These are phyloP conservation scores for Umbelopsis sp. DNA, from an alignment of 192 early-diverging fungal genomes.

Conservation along the genomic window DNA sequence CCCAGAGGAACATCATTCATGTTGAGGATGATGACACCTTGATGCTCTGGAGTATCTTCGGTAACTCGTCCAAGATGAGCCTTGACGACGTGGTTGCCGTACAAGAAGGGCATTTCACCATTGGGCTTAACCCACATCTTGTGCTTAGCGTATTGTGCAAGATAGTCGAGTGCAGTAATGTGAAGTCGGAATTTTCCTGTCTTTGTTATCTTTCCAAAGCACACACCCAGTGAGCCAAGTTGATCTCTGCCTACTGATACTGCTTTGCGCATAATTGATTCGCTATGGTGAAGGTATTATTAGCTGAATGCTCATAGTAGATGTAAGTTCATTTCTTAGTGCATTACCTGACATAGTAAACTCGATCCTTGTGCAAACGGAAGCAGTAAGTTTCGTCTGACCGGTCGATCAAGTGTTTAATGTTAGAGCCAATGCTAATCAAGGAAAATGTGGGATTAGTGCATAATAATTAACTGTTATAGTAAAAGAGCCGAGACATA, in stretches of 20 bases:
- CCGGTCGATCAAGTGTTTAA: conserved; percentile 91
- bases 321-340: too few relatives aligned
- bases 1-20: conserved; percentile 95
- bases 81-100: conserved; percentile 97
- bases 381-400: conserved; percentile 97
- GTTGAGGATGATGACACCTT: conserved; percentile 92
- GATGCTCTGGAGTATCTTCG: conserved; percentile 98
- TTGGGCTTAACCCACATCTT: conserved; percentile 99
- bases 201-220: conserved; percentile 99
- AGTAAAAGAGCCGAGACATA: conserved; percentile 37
- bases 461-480: neutral
- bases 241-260: conserved; percentile 82
- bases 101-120: conserved; percentile 98
- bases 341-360: conserved; percentile 92
- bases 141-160: conserved; percentile 97
- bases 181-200: conserved; percentile 95
- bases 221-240: conserved; percentile 89
- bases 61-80: conserved; percentile 97
- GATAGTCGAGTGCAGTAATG: conserved; percentile 89
- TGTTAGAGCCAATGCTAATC: conserved; percentile 89
- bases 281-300: conserved; percentile 39
- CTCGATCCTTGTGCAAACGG: conserved; percentile 89
- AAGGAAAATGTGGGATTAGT: conserved; percentile 2
- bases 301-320: neutral
- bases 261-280: conserved; percentile 89